Base-by-base conservation (phyloP, 352 stramenopile genomes). In the Pythium monospermum region DNA sequence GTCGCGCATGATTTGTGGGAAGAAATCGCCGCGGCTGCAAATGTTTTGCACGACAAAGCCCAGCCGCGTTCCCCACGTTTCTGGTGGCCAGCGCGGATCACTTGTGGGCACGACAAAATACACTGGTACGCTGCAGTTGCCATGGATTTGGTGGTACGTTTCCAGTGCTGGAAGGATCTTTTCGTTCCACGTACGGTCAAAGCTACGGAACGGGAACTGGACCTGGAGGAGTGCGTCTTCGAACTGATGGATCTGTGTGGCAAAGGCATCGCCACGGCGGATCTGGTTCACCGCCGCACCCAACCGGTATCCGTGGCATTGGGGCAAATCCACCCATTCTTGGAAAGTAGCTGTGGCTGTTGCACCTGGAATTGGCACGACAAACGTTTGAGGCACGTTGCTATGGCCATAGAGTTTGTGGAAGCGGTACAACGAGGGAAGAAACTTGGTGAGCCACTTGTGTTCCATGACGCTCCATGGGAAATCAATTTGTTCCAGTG, bases 381-480 rank as follows among this genome's bases (percentile, higher is more conserved):
- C 67, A 63, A 91, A 96, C 26, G 71, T 70, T 53, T 91, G 75
- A 31, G 78, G 76, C 4, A 96, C 76, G 40, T 87, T 64, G 39
- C 88, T 59, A 64, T 96, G 80, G 38, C 83, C 83, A 49, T 86
- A 75, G 18, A 87, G 45, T 31, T 71, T 51, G 49, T 87, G 74
- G 64, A 89, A 96, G 11, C 40, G 49, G 10, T 74, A 41, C 16
- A 96, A 61, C 1, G 76, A 75, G 27, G 76, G 64, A 33, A 72
- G 23, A 36, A 78, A 59, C 15, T 39, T 39, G 11, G 40, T 55
- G 4, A n/a, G 31, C 66, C 66, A 75, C 38, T 66, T 63, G 54
- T 53, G 45, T 31, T 71, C 49, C 39, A 49, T 52, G 25, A 66
- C 49, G 31, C 65, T 46, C 43, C 59, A 69, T 15, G 45, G 41